Evolutionary conservation across 1,139 yeast species (phyloP).

Genomic region (Arxiozyma slooffiae): DNA sequence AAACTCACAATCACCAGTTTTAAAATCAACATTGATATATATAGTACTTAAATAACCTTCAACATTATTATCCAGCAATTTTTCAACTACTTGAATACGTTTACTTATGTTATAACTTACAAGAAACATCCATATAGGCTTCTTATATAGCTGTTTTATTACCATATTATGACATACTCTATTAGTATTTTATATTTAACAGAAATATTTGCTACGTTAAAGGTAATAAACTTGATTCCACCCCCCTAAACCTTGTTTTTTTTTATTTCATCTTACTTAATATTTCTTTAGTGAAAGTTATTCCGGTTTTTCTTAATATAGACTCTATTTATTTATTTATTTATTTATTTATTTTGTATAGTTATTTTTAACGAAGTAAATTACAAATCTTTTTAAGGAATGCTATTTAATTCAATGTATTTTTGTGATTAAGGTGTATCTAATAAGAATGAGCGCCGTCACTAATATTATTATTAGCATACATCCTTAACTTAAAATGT

Average conservation of each 20-base stretch:
- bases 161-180: constrained; percentile 6
- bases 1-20: constrained; percentile 44
- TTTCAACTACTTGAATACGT: constrained; percentile 44
- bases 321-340: too few species aligned
- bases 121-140: constrained; percentile 10
- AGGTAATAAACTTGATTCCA: too few species aligned
- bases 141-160: constrained; percentile 8
- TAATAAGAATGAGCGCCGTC: too few species aligned
- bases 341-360: too few species aligned
- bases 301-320: not conserved
- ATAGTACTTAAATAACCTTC: constrained; percentile 53
- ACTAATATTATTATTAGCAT: too few species aligned
- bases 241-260: too few species aligned
- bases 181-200: too few species aligned
- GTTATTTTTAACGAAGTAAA: not conserved
- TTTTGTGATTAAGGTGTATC: too few species aligned
- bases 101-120: constrained; percentile 25
- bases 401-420: too few species aligned
- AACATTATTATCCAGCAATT: constrained; percentile 58
- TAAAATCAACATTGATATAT: constrained; percentile 46
- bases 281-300: not conserved
- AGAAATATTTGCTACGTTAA: not conserved
- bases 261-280: not conserved
- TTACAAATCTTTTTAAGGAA: too few species aligned
- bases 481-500: too few species aligned